Base-by-base conservation (phyloP, 306 rosid genomes). In the Trifolium pratense region DNA sequence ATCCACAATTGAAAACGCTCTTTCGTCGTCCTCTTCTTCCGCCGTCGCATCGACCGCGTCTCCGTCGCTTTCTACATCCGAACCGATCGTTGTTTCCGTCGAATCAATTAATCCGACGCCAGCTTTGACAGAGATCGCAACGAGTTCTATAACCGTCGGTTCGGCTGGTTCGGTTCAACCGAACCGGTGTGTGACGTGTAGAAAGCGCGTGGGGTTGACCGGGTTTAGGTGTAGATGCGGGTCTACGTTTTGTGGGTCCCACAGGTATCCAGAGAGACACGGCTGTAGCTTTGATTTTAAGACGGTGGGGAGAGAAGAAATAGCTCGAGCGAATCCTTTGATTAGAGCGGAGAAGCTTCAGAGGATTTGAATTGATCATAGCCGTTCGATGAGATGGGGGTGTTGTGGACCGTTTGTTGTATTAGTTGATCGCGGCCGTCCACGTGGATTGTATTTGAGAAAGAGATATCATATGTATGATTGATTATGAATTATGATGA, bases 261-360 rank as follows among this genome's bases (percentile, higher is more conserved):
- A 93, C 82, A 76, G 98, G 83, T 91, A 91, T 77, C 96, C 96
- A 17, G 98, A 93, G 87, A 88, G 80, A 66, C 98, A 93, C 80
- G 91, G 79, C 2, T 93, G 98, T 40, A 49, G 85, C 48, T 93
- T 91, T 37, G 98, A 93, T 46, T 93, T 93, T 76, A 93, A 86
- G 92, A 63, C 77, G 56, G 78, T 87, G 49, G 98, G 98, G 12
- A 75, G 91, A 18, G 93, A 89, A 71, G 98, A 89, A 83, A 91
- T 93, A 34, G 96, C 97, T 0, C 70, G 87, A 9, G 95, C 96
- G 39, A 93, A 93, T 57, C 98, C 98, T 2, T 7, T 93, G 40
- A 87, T 93, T 75, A 86, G 81, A 73, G 98, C 87, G 6, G 87
- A 78, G 73, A 93, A 93, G 87, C 86, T 93, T 4, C 67, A 74